Conservation (phyloP, 805 yeast genomes). For the Ogataea trehalophila region DNA sequence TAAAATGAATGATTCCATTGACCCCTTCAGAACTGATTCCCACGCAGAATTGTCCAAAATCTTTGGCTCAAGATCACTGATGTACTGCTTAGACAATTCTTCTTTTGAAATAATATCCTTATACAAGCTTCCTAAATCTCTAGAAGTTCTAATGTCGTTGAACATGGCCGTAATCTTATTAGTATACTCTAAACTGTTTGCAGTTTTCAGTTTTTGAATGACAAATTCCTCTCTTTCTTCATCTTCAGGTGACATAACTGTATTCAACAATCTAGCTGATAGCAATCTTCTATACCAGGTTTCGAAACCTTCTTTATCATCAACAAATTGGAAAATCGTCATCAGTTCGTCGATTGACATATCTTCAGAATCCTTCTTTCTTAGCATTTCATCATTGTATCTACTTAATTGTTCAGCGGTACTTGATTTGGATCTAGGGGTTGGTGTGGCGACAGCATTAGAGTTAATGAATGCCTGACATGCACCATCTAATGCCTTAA, state of each 20-base stretch:
- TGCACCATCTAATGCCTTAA: slow-evolving; percentile 84
- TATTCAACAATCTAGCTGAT: slow-evolving; percentile 74
- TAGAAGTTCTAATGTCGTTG: slow-evolving; percentile 83
- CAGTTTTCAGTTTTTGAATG: slow-evolving; percentile 81
- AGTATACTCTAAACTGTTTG: slow-evolving; percentile 88
- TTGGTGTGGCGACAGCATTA: slow-evolving; percentile 73
- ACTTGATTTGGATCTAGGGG: slow-evolving; percentile 55
- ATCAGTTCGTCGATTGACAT: slow-evolving; percentile 82
- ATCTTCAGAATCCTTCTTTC: slow-evolving; percentile 63
- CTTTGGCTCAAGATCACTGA: slow-evolving; percentile 29
- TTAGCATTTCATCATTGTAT: slow-evolving; percentile 79
- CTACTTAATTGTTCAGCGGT: slow-evolving; percentile 91
- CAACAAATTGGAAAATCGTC: slow-evolving; percentile 80
- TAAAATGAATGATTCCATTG: slow-evolving; percentile 45
- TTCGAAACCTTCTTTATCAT: slow-evolving; percentile 94
- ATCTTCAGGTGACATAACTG: slow-evolving; percentile 76
- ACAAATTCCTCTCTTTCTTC: slow-evolving; percentile 82
- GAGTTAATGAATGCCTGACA: slow-evolving; percentile 79
- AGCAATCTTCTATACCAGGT: slow-evolving; percentile 83
- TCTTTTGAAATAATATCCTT: slow-evolving; percentile 21
- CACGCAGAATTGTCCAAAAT: slow-evolving; percentile 30
- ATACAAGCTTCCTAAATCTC: slow-evolving; percentile 53
- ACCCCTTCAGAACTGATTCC: slow-evolving; percentile 27
- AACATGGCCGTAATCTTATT: slow-evolving; percentile 94
- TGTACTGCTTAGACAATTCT: slow-evolving; percentile 15